Percentiles rank a stretch among this genome's conserved stretches.
Evolutionary conservation across 1,139 yeast genomes (phyloP).

Genomic region (Scheffersomyces insectosa): DNA sequence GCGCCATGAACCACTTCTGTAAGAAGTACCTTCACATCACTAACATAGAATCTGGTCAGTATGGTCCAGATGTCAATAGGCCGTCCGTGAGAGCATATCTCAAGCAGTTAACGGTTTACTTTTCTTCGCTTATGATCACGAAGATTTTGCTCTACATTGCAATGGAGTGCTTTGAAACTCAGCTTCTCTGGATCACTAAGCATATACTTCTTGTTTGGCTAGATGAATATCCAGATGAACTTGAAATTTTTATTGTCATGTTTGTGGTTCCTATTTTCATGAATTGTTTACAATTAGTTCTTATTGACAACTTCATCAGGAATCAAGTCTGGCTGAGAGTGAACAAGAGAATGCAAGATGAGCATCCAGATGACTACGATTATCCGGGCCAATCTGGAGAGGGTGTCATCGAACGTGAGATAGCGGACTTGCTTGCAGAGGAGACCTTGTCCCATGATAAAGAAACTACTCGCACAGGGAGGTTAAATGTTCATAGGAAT

Average conservation of each 20-base stretch:
- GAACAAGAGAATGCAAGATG: conserved; percentile 20
- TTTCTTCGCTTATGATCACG: conserved; percentile 65
- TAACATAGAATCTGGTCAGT: conserved; percentile 79
- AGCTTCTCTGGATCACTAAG: conserved; percentile 47
- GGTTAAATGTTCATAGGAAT: neutral
- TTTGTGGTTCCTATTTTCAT: conserved; percentile 74
- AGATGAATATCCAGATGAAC: conserved; percentile 67
- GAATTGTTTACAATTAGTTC: conserved; percentile 84
- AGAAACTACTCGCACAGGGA: conserved; percentile 1
- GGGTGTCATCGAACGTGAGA: conserved; percentile 11
- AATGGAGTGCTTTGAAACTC: conserved; percentile 41
- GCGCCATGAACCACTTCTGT: conserved; percentile 45
- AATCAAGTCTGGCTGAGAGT: conserved; percentile 32
- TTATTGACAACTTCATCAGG: conserved; percentile 86
- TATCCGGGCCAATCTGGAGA: conserved; percentile 13
- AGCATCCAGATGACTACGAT: conserved; percentile 9
- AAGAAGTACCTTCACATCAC: conserved; percentile 33
- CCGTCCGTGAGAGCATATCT: conserved; percentile 67
- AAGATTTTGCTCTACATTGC: conserved; percentile 47
- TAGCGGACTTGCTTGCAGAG: conserved; percentile 6
- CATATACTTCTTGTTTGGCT: conserved; percentile 68
- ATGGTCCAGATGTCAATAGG: conserved; percentile 58
- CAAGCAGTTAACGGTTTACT: conserved; percentile 74
- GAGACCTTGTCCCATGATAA: conserved; percentile 2
- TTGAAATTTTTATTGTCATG: conserved; percentile 86